Evolutionary conservation across 805 yeast genomes (phyloP), one percentile per base, ranked within the genome.

Genomic region (Nakazawaea ishiwadae): DNA sequence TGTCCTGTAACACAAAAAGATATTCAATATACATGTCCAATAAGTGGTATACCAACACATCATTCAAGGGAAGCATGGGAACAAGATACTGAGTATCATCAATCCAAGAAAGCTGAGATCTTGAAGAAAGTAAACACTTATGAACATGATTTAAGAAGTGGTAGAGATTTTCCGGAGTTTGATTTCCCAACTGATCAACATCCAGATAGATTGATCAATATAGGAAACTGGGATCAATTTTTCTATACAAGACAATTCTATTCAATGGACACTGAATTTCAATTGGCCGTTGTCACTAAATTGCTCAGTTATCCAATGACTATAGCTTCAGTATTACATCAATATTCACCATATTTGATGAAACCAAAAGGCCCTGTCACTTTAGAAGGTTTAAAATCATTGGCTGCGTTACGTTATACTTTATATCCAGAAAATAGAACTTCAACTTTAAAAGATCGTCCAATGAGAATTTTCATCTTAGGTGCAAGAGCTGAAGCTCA

Each of bases 181-280:
- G 93, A 88, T 53, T 89, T 93, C 66, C 98, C 99, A 5, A 79
- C 77, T 4, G 73, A 69, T 12, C 95, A 85, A 61, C 84, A 81
- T 39, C 70, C 68, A 38, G 97, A 90, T 56, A 80, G 81, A 47
- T 65, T 73, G 46, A 78, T 89, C 46, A 89, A 88, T 58, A 76
- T 88, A 58, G 69, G 80, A 37, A 81, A 76, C 59, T 93, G 99
- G 99, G 98, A 93, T 62, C 70, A 93, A 8, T 91, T 79, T 55
- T 83, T 93, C 58, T 93, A 91, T 62, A 91, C 98, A 0, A 75
- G 99, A 59, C 84, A 84, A 52, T 93, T 87, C 60, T 83, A 80
- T 53, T 91, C 97, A 4, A 91, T 93, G 98, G 96, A 93, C 62
- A 85, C 96, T 4, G 96, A 90, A 62, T 91, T 87, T 67, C 95